Evolutionary conservation across 2,329 filamentous ascomycete genomes (phyloP).

Genomic region (Cladophialophora bantiana): DNA sequence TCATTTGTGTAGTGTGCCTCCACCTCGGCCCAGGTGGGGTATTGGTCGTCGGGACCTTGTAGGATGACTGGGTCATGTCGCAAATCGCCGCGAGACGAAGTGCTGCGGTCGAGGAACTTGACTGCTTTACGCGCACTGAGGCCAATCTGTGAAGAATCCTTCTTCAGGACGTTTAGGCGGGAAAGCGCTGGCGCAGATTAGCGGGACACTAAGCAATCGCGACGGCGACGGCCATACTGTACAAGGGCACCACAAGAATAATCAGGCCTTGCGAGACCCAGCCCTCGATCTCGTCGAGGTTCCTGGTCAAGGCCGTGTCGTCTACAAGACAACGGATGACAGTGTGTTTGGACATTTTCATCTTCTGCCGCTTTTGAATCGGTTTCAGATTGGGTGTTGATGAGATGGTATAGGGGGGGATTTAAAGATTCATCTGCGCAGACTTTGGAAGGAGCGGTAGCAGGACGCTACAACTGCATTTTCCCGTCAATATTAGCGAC

Average conservation of each 20-base stretch:
- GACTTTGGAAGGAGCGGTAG: slow-evolving; percentile 23
- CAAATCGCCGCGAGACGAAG: slow-evolving; percentile 55
- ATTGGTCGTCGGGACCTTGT: slow-evolving; percentile 59
- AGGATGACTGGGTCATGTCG: slow-evolving; percentile 53
- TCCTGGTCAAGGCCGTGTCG: slow-evolving; percentile 59
- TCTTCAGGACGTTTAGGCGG: slow-evolving; percentile 54
- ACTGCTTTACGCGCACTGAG: slow-evolving; percentile 60
- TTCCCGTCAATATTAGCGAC: slow-evolving; percentile 24
- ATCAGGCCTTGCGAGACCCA: slow-evolving; percentile 59
- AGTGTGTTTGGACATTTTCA: slow-evolving; percentile 46
- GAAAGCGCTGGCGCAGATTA: slow-evolving; percentile 50
- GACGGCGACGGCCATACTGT: slow-evolving; percentile 51
- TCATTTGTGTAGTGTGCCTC: slow-evolving; percentile 54
- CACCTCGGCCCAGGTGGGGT: slow-evolving; percentile 54
- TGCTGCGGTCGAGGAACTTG: slow-evolving; percentile 59
- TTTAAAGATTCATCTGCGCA: slow-evolving; percentile 30
- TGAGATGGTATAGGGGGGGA: not conserved
- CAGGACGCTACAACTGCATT: slow-evolving; percentile 28
- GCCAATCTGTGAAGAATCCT: slow-evolving; percentile 54
- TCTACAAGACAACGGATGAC: slow-evolving; percentile 61
- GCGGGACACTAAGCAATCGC: slow-evolving; percentile 9
- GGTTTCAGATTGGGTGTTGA: slow-evolving; percentile 20
- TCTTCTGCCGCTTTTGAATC: not conserved
- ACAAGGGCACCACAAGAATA: slow-evolving; percentile 59
- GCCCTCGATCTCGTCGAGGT: slow-evolving; percentile 61